These are phyloP conservation scores for Breviolum minutum DNA, from an alignment of 73 alveolate genomes.

Conservation along the genomic window DNA sequence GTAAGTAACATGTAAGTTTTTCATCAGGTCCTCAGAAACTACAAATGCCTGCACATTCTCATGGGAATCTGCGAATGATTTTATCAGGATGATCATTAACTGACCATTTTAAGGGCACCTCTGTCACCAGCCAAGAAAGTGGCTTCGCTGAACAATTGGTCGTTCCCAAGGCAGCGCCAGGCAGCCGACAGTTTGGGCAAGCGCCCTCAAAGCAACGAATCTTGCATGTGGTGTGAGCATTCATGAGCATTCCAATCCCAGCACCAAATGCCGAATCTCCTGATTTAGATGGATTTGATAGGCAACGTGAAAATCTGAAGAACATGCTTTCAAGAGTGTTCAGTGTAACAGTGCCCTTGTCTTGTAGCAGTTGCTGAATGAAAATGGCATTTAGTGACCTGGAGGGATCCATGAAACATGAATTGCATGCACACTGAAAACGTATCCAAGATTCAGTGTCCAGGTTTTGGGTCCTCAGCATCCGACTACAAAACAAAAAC, in stretches of 20 bases:
- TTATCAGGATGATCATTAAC: background rate
- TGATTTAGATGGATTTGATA: no score
- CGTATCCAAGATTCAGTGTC: no score
- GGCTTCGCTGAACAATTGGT: background rate
- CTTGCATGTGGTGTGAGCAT: no score
- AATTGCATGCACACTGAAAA: no score
- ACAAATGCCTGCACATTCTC: background rate
- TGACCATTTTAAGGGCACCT: background rate
- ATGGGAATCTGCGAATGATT: no score
- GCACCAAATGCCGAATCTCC: no score
- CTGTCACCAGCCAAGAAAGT: conserved; percentile 19
- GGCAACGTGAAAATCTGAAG: no score
- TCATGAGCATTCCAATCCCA: no score
- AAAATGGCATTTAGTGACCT: background rate
- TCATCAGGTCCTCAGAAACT: background rate
- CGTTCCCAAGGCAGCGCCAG: conserved; percentile 47
- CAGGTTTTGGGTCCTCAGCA: no score
- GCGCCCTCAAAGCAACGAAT: conserved; percentile 6
- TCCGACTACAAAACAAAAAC: no score
- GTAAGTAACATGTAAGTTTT: background rate
- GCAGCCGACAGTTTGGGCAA: conserved; percentile 62
- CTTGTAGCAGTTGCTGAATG: background rate
- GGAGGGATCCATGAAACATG: no score
- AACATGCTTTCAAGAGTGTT: no score
- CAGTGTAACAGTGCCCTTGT: background rate